Evolutionary conservation across 768 basidiomycete species (phyloP), one percentile per base, ranked within the genome.

Genomic region (Glaciozyma martinii): DNA sequence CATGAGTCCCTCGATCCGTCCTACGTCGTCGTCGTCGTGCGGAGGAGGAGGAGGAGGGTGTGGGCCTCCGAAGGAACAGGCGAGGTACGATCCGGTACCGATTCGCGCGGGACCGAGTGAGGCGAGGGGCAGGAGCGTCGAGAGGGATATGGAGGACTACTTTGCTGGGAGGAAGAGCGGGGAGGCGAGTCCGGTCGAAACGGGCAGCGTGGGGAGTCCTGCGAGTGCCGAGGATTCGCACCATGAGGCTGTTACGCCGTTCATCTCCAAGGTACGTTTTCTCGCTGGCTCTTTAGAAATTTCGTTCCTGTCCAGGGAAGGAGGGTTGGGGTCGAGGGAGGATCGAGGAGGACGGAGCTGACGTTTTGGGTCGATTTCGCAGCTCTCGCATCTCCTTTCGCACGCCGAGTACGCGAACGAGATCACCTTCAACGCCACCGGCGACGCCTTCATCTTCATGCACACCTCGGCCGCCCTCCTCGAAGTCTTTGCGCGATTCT

Each of bases 381-480:
- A 65, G 46, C 66, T 67, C 25, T 16, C 53, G 18, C 50, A 37
- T 33, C 59, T 70, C 2, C 56, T 70, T 21, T 27, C 7, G 13
- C 42, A 27, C 23, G 49, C 30, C 37, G 65, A 65, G 12, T 33
- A 30, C 30, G 9, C 13, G 55, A 52, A 55, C 23, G 43, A 55
- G n/a, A 63, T 70, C 25, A 47, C 56, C 27, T 70, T 65, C 65
- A 55, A 57, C 42, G 50, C 43, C 9, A 30, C 21, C 21, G 68
- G 68, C 0, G 56, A 46, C 19, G 43, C 65, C 1, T 61, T 70
- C 60, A 52, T 70, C 50, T 70, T 70, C 16, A 62, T 62, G 0
- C 61, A 60, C 15, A 52, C 50, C 10, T 27, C 55, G 0, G 15
- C 37, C 1, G 47, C 40, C 18, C 59, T 65, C 32, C 47, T 57